Evolutionary conservation across 129 eudicot species (phyloP).

Genomic region (Lactuca saligna): DNA sequence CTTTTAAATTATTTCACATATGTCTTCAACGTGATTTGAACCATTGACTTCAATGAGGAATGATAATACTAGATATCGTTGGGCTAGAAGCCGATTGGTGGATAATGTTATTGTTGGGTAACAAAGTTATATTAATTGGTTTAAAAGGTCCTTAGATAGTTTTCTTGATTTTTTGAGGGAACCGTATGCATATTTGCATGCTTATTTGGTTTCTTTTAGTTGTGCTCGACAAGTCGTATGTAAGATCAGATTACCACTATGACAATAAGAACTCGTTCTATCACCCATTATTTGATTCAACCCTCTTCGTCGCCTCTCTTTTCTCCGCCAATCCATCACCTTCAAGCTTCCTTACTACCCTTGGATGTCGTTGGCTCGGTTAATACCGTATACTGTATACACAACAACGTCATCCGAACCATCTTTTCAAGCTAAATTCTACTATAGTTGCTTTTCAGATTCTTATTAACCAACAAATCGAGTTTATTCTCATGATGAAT

Average conservation of each 20-base stretch:
- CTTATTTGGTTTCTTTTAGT: no score
- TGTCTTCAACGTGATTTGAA: no score
- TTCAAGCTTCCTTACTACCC: conserved; percentile 91
- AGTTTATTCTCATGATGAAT: conserved; percentile 85
- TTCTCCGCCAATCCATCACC: conserved; percentile 95
- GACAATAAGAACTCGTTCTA: conserved; percentile 80
- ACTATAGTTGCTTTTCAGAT: conserved; percentile 56
- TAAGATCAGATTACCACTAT: conserved; percentile 88
- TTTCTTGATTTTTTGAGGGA: no score
- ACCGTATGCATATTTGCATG: no score
- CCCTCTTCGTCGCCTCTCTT: conserved; percentile 91
- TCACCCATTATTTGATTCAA: conserved; percentile 57
- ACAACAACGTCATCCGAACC: conserved; percentile 81
- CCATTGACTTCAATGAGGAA: no score
- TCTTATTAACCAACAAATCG: conserved; percentile 81
- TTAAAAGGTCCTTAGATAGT: no score
- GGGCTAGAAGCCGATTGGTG: no score
- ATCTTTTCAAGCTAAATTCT: conserved; percentile 77
- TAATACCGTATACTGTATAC: conserved; percentile 70
- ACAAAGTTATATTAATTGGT: no score
- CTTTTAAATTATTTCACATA: no score
- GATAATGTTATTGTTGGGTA: no score
- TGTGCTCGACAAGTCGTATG: no score
- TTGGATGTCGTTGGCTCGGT: conserved; percentile 77
- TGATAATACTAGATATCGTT: no score